Base-by-base conservation (phyloP, 208 protist species). In the Trichomonas vaginalis region DNA sequence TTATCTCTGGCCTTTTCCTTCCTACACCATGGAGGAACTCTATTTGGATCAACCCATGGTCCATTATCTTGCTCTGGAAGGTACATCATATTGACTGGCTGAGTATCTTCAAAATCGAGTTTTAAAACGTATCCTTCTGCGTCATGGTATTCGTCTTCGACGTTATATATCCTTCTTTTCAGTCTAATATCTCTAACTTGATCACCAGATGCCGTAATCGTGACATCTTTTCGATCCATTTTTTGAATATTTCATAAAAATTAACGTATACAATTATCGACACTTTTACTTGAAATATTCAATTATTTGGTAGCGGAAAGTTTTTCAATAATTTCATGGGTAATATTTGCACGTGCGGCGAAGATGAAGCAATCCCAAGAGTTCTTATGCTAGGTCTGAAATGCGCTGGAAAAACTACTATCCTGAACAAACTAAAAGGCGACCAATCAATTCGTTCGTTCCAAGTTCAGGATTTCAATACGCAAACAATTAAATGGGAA, bases 381-480 rank as follows among this genome's bases (percentile, higher is more conserved):
- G 95, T 97, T 79, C 45, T 97, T 14, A 95, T 97, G 96, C 86
- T 97, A 3, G 97, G 97, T 27, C 97, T 97, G 6, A 95, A 96
- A 46, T 80, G 6, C 14, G 97, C 97, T 23, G 97, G 97, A 37
- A 97, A 97, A 62, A 97, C 97, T 6, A 97, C 97, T 2, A 97
- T 97, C 42, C 45, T 97, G 9, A 96, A 96, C 61, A 97, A 97
- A 95, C 49, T 97, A 21, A 97, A 96, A 95, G 46, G 96, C 3
- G 96, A 96, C 14, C 96, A 97, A 95, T 70, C 95, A 42, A 95
- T 97, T 32, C 95, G 62, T 6, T 97, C 97, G 21, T 96, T 97
- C 17, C 97, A 97, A 27, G 97, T 97, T 37, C 96, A 97, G 80
- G 97, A 97, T 37, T 97, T 97, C 46, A 97, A 97, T 86, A 96